A percentile compares a stretch with the other conserved stretches of the same genome.
Evolutionary conservation across 805 yeast species (phyloP).

Genomic region (Metschnikowia anglica): DNA sequence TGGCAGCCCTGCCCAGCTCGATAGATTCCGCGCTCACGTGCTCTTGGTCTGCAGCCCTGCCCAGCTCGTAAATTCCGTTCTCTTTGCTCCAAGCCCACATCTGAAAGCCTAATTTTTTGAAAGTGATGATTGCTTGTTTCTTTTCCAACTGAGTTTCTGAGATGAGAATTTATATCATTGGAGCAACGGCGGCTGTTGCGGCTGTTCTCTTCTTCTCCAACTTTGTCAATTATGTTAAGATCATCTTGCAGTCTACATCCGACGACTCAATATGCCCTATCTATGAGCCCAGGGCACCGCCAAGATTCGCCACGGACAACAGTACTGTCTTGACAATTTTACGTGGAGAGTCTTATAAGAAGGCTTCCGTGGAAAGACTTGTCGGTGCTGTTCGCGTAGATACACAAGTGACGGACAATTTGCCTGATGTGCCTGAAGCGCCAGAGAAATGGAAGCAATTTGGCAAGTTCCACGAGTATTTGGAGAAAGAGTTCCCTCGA

Average conservation of each 20-base stretch:
- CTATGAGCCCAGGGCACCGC: conserved; percentile 17
- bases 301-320: conserved; percentile 28
- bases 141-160: no score
- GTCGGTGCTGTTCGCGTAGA: conserved; percentile 62
- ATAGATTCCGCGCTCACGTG: no score
- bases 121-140: no score
- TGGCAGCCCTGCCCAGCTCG: no score
- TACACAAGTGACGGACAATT: conserved; percentile 60
- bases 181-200: conserved; percentile 1
- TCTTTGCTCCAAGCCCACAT: no score
- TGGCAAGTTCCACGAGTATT: conserved; percentile 16
- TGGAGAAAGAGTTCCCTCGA: conserved; percentile 15
- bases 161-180: conserved; percentile 3
- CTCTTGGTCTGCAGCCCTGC: no score
- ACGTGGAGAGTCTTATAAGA: conserved; percentile 30
- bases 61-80: no score
- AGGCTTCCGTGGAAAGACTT: conserved; percentile 43
- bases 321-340: conserved; percentile 35
- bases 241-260: conserved; percentile 12
- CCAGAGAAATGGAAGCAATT: conserved; percentile 49
- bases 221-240: conserved; percentile 11
- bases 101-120: no score
- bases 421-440: conserved; percentile 46
- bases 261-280: conserved; percentile 14
- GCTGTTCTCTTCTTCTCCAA: conserved; percentile 13